Evolutionary conservation across 192 early-diverging fungal species (phyloP).

Genomic region (Anaeromyces robustus): DNA sequence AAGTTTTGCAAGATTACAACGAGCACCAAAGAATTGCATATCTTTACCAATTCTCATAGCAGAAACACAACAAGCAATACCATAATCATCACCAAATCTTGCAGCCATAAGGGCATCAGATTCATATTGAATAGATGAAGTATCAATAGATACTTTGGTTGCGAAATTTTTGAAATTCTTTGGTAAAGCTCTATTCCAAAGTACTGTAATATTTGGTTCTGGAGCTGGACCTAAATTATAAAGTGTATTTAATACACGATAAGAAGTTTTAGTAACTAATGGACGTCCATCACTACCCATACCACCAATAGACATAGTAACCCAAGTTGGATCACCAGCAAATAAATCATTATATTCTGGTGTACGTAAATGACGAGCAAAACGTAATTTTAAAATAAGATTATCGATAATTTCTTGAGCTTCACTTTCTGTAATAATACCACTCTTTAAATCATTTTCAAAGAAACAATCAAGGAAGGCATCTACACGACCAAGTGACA

Average conservation of each 20-base stretch:
- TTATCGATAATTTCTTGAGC: slow-evolving; percentile 10
- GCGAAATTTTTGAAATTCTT: slow-evolving; percentile 5
- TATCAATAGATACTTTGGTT: slow-evolving; percentile 9
- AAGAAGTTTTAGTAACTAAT: slow-evolving; percentile 8
- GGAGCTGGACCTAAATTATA: slow-evolving; percentile 9
- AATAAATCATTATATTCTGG: slow-evolving; percentile 7
- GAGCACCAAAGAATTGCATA: slow-evolving; percentile 11
- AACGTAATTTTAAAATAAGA: slow-evolving; percentile 10
- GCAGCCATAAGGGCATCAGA: slow-evolving; percentile 6
- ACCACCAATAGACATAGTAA: slow-evolving; percentile 8
- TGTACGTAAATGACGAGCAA: slow-evolving; percentile 8
- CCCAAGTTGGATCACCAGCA: slow-evolving; percentile 11
- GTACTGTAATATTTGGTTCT: slow-evolving; percentile 9
- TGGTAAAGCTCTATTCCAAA: slow-evolving; percentile 4
- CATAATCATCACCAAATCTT: slow-evolving; percentile 9
- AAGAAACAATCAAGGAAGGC: slow-evolving; percentile 11
- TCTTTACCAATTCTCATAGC: slow-evolving; percentile 10
- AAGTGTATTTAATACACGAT: slow-evolving; percentile 3
- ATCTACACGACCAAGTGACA: background rate
- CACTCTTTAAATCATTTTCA: slow-evolving; percentile 4
- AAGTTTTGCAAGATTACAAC: too few species aligned
- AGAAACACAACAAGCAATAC: slow-evolving; percentile 11
- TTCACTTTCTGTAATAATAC: slow-evolving; percentile 3
- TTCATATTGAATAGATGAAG: slow-evolving; percentile 9
- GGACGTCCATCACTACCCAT: slow-evolving; percentile 5